Conservation (phyloP, 345 rosid species). For the Euclidium syriacum region DNA sequence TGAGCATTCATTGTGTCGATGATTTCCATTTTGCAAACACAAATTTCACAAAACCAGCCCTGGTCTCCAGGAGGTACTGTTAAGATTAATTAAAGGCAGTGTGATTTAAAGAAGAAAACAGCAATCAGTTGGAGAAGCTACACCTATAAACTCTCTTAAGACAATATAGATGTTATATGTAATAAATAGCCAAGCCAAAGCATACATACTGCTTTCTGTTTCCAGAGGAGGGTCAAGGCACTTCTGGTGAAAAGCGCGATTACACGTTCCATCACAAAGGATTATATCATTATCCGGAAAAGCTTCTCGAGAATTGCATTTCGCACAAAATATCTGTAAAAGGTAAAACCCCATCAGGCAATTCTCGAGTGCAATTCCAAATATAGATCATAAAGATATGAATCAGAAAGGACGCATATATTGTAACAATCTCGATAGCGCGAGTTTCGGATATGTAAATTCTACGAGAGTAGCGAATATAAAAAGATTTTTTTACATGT, state of each 20-base stretch:
- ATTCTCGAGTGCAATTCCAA: neutral
- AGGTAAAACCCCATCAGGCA: constrained; percentile 12
- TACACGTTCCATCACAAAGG: constrained; percentile 97
- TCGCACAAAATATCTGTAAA: constrained; percentile 84
- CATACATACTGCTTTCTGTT: constrained; percentile 84
- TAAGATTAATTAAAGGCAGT: constrained; percentile 23
- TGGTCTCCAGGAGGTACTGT: constrained; percentile 97
- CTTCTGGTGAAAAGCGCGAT: constrained; percentile 88
- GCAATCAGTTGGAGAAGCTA: neutral
- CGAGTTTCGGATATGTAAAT: neutral
- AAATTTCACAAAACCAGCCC: constrained; percentile 93
- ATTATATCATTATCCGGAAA: constrained; percentile 83
- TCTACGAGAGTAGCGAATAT: neutral
- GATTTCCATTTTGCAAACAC: constrained; percentile 89
- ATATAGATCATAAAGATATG: neutral
- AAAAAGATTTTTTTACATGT: constrained; percentile 46
- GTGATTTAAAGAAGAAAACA: neutral
- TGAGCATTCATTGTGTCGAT: constrained; percentile 92
- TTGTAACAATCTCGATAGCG: neutral
- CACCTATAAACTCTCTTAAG: neutral
- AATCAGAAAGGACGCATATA: neutral
- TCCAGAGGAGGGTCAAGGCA: constrained; percentile 92
- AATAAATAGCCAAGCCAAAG: constrained; percentile 1
- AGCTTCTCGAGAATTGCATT: constrained; percentile 84
- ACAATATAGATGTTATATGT: neutral